Base-by-base conservation (phyloP, 2,329 filamentous ascomycete species). In the Calonectria hongkongensis region DNA sequence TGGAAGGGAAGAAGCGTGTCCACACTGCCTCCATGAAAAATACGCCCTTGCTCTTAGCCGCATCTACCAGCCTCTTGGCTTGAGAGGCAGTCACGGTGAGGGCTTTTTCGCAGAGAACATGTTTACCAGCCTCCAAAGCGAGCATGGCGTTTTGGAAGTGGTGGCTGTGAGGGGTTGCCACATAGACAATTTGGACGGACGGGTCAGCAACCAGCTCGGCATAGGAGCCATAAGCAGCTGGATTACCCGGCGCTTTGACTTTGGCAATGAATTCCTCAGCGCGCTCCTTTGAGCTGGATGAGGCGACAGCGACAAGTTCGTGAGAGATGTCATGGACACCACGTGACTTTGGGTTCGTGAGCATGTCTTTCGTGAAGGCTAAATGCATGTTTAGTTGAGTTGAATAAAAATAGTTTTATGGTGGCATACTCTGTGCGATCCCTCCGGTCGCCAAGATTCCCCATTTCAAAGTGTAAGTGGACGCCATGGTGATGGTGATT, bases 11-110 rank as follows among this genome's bases (percentile, higher is more conserved):
- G 73, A 81, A 83, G 12, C 83, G 76, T 15, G 82, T 83, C 83
- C 83, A 84, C 75, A 84, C 79, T 2, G 83, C 83, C 70, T 85
- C 83, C 77, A 83, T 82, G 33, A 84, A 48, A 68, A 82, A 84
- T 7, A 85, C 78, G 12, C 81, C 80, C 72, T 81, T 83, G 27
- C 76, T 67, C 33, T 74, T 76, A 1, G 83, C 83, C 0, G 79
- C 76, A 10, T 75, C 75, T 10, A 81, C 76, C 3, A 84, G 75
- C 18, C 76, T 73, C 33, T 72, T 74, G 9, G 79, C 79, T 43
- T 83, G 79, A n/a, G 70, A 73, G 3, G 77, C 79, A 48, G 79
- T 84, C 70, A 84, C 74, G 1, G 82, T 80, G 66, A 85, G 81
- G 0, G 83, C 75, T 72, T 85, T 84, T 63, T 84, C 83, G 70